Evolutionary conservation across 495 filamentous ascomycete genomes (phyloP).

Genomic region (Lasiosphaeria miniovina): DNA sequence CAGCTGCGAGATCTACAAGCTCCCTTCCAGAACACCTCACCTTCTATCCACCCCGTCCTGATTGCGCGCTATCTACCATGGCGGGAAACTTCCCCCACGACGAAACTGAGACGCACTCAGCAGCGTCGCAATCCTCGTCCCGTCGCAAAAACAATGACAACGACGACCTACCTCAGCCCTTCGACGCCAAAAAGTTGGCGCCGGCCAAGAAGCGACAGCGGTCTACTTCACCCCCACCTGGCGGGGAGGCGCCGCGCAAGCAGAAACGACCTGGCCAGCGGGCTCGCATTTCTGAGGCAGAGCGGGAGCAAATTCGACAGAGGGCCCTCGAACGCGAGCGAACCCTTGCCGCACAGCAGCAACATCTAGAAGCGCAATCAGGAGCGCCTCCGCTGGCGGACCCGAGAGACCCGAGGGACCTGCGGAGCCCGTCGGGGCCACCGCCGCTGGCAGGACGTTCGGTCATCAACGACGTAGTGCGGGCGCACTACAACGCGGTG

Average conservation of each 20-base stretch:
- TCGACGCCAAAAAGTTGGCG: constrained; percentile 53
- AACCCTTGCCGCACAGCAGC: constrained; percentile 1
- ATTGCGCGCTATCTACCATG: too few species aligned
- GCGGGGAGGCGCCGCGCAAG: constrained; percentile 55
- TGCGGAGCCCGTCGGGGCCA: constrained; percentile 47
- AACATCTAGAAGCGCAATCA: neutral
- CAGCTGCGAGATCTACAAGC: too few species aligned
- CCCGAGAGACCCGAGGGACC: constrained; percentile 24
- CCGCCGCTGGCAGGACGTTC: constrained; percentile 33
- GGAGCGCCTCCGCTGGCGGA: constrained; percentile 20
- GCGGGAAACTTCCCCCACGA: too few species aligned
- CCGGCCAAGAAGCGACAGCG: constrained; percentile 50
- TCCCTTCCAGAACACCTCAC: too few species aligned
- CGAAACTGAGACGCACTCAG: too few species aligned
- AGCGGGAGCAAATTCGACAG: constrained; percentile 66
- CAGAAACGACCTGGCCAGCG: constrained; percentile 85
- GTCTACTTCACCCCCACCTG: constrained; percentile 35
- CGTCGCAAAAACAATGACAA: constrained; percentile 19
- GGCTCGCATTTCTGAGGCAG: constrained; percentile 68
- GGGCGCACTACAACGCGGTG: constrained; percentile 94
- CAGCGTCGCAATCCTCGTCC: neutral
- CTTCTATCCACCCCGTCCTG: too few species aligned
- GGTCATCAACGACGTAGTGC: constrained; percentile 79
- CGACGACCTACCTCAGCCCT: constrained; percentile 52
- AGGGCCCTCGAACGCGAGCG: constrained; percentile 65